Percentiles rank a stretch among this genome's conserved stretches.
phyloP scores from a whole-genome alignment of 495 filamentous ascomycete species.

The Bombardia bombarda region DNA sequence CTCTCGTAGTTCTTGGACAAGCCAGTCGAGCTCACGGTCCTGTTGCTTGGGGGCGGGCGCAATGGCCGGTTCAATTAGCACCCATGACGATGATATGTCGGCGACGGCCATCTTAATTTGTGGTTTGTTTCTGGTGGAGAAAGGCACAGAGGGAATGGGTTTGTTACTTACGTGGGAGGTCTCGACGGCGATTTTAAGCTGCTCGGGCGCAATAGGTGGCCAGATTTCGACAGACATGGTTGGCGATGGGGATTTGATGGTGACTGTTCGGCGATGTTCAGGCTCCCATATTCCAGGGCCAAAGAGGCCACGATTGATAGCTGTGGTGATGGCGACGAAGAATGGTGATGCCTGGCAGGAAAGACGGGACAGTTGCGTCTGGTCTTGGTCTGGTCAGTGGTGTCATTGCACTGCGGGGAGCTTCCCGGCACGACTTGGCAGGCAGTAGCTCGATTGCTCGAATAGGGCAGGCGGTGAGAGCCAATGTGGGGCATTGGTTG shows the following conservation, averaged over 20 bases:
- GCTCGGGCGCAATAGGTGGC: constrained; percentile 58
- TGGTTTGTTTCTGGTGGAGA: no score
- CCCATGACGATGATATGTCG: constrained; percentile 21
- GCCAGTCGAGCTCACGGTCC: constrained; percentile 80
- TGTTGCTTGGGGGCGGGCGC: constrained; percentile 40
- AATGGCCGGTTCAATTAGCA: constrained; percentile 19
- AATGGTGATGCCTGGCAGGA: constrained; percentile 12
- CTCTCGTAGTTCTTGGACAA: constrained; percentile 68
- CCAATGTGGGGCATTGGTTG: no score
- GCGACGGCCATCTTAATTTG: constrained; percentile 1
- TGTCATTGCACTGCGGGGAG: no score
- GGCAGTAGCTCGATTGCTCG: no score
- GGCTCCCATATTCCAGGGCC: constrained; percentile 27
- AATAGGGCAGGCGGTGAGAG: no score
- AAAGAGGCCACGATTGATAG: neutral
- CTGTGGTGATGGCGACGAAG: neutral
- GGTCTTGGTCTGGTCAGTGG: no score
- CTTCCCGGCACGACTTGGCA: no score
- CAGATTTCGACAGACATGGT: constrained; percentile 71
- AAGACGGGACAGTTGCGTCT: no score
- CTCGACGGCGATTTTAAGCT: constrained; percentile 60
- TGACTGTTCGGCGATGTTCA: constrained; percentile 9
- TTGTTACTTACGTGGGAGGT: constrained; percentile 49
- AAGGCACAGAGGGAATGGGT: neutral
- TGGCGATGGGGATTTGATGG: constrained; percentile 8